A percentile compares a stretch with the other conserved stretches of the same genome.
phyloP scores from a whole-genome alignment of 768 basidiomycete species.

The Hypholoma fasciculare region DNA sequence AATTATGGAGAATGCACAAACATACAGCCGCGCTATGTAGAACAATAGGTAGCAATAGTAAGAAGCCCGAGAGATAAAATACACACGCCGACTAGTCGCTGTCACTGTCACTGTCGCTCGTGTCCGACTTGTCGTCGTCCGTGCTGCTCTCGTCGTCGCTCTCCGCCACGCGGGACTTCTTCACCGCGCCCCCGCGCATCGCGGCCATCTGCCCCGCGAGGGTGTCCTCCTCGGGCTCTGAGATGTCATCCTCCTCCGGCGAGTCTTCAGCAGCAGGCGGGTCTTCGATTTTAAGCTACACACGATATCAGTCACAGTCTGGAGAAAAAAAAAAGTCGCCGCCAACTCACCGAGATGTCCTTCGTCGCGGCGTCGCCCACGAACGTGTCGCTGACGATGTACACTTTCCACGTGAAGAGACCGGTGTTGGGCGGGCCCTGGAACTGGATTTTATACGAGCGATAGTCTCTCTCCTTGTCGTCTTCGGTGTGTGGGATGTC shows the following conservation, averaged over 20 bases:
- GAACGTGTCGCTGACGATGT: slow-evolving; percentile 85
- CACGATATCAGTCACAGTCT: slow-evolving; percentile 9
- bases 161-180: slow-evolving; percentile 59
- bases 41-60: not conserved
- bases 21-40: not conserved
- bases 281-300: slow-evolving; percentile 83
- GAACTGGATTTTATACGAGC: slow-evolving; percentile 91
- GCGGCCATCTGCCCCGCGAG: slow-evolving; percentile 97
- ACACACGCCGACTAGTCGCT: slow-evolving; percentile 20
- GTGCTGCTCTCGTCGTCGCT: slow-evolving; percentile 53
- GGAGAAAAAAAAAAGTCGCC: not conserved
- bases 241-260: slow-evolving; percentile 87
- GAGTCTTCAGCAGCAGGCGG: slow-evolving; percentile 58
- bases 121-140: slow-evolving; percentile 46
- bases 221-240: slow-evolving; percentile 96
- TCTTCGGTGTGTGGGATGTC: slow-evolving; percentile 71
- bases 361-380: slow-evolving; percentile 75
- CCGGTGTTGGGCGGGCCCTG: slow-evolving; percentile 88
- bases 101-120: slow-evolving; percentile 51
- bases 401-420: slow-evolving; percentile 86
- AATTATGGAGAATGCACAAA: not conserved
- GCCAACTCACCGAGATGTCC: slow-evolving; percentile 67
- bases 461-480: slow-evolving; percentile 56
- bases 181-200: slow-evolving; percentile 88
- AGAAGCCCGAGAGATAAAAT: not conserved